Evolutionary conservation across 257 asterid genomes (phyloP).

Genomic region (Haberlea rhodopensis): DNA sequence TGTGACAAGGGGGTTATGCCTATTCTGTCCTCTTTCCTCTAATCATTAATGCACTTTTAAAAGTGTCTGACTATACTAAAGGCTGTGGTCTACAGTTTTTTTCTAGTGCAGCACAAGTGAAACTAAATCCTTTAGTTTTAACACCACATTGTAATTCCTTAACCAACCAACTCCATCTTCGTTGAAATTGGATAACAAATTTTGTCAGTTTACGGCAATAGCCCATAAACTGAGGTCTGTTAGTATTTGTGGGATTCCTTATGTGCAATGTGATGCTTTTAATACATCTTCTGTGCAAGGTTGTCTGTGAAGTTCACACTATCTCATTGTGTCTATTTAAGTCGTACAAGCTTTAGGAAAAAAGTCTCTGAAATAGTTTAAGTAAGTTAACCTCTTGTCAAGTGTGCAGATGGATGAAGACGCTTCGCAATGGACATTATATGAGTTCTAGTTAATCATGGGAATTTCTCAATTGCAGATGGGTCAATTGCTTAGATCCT

Average conservation of each 20-base stretch:
- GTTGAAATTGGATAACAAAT: background rate
- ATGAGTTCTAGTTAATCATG: conserved; percentile 21
- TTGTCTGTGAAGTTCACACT: background rate
- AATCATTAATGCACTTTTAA: no score
- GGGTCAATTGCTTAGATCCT: conserved; percentile 94
- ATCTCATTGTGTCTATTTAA: background rate
- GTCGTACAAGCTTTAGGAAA: background rate
- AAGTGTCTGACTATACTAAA: background rate
- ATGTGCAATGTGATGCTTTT: background rate
- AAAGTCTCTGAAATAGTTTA: conserved; percentile 14
- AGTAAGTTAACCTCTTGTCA: conserved; percentile 25
- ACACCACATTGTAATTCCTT: background rate
- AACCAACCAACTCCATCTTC: background rate
- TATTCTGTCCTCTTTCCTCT: no score
- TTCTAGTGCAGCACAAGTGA: background rate
- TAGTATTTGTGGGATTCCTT: background rate
- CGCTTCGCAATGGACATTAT: conserved; percentile 48
- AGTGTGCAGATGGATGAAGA: conserved; percentile 73
- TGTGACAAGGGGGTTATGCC: no score
- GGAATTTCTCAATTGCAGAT: conserved; percentile 43
- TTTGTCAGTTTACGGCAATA: background rate
- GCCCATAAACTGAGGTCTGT: background rate
- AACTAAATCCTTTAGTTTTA: background rate
- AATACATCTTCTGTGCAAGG: background rate
- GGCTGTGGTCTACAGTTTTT: background rate